Conservation (phyloP, 2,329 filamentous ascomycete species). For the Podosphaera xanthii region DNA sequence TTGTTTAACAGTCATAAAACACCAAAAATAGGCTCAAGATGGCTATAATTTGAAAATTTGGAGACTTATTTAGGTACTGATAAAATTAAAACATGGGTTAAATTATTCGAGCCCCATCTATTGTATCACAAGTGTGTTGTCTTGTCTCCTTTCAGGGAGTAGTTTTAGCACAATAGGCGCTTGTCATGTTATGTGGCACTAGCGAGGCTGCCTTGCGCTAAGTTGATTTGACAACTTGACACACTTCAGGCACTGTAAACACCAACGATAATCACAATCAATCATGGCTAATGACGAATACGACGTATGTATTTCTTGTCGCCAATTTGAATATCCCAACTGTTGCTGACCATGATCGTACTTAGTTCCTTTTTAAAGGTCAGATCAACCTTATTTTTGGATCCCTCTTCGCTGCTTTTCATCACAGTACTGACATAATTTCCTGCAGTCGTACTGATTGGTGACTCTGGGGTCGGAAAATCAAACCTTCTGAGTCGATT, state of each 20-base stretch:
- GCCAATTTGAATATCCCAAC: slow-evolving; percentile 13
- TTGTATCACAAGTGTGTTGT: too few relatives aligned
- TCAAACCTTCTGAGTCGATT: slow-evolving; percentile 99
- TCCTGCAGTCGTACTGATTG: slow-evolving; percentile 73
- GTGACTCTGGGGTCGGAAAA: slow-evolving; percentile 98
- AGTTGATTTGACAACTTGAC: too few relatives aligned
- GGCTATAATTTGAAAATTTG: too few relatives aligned
- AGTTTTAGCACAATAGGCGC: too few relatives aligned
- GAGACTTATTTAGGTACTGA: too few relatives aligned
- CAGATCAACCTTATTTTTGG: slow-evolving; percentile 14
- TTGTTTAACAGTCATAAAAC: too few relatives aligned
- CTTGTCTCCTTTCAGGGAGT: too few relatives aligned
- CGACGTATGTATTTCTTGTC: slow-evolving; percentile 47
- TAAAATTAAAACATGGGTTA: too few relatives aligned
- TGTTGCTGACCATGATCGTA: slow-evolving; percentile 17
- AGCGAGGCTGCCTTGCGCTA: too few relatives aligned
- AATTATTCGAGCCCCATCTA: too few relatives aligned
- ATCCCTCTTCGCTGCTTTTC: slow-evolving; percentile 9
- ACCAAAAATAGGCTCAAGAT: too few relatives aligned
- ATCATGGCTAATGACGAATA: slow-evolving; percentile 99
- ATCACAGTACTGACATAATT: slow-evolving; percentile 14
- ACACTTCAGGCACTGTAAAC: background rate
- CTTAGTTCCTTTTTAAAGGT: slow-evolving; percentile 98
- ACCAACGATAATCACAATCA: slow-evolving; percentile 15
- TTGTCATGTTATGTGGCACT: too few relatives aligned